Evolutionary conservation across 2,329 filamentous ascomycete species (phyloP), one percentile per base, ranked within the genome.

Genomic region (Ophiocordyceps camponoti-floridani): DNA sequence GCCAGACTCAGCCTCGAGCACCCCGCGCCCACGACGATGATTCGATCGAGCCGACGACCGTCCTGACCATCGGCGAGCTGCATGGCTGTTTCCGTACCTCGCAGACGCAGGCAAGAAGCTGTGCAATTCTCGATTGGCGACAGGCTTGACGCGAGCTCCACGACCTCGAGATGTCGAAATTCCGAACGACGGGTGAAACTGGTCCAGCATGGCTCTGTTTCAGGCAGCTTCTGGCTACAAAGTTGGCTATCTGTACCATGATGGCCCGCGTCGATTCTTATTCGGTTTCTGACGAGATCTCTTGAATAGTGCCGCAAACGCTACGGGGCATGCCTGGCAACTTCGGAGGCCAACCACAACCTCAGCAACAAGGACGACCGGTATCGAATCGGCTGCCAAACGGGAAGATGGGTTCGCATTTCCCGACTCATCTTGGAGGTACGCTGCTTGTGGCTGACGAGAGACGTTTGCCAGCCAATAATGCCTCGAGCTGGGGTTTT

Each of bases 381-480:
- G 70, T 70, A 40, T 68, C 75, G 45, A 73, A 60, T 58, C 70
- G 77, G 56, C 65, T 81, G 69, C 75, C 75, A 47, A 78, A 77
- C 53, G 75, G 75, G 45, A 81, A 81, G 61, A 62, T 79, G 68
- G 72, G 77, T 80, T 28, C 23, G 41, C n/a, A 26, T 13, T 28
- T 5, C n/a, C 19, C 41, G 41, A 28, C 41, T 16, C 4, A 28
- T 11, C 41, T 28, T 27, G 41, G 41, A 26, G n/a, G 27, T 23
- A 18, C 31, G 28, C 13, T 27, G 26, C 12, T 8, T 19, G 16
- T 19, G 31, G 37, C 26, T 43, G 42, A 46, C 26, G 40, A 41
- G 40, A 6, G 19, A n/a, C n/a, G 13, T 30, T 13, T 7, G n/a
- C 54, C 60, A 67, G 69, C 62, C 52, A 70, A 65, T 54, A 75